phyloP scores from a whole-genome alignment of 1,139 yeast species.

The Saccharomycopsis crataegensis region DNA sequence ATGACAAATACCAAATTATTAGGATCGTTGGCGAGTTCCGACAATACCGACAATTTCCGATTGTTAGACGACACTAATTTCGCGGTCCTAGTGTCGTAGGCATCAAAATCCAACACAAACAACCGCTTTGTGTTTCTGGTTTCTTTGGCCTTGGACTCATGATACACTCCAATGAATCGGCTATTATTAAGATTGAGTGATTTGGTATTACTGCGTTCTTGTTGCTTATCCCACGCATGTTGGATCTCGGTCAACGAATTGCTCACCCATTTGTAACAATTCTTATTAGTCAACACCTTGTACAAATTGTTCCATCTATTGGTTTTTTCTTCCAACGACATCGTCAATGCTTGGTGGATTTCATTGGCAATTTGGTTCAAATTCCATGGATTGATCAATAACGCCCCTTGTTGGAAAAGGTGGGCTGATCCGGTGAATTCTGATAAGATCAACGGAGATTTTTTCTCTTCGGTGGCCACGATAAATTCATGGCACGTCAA shows the following conservation, averaged over 20 bases:
- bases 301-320: conserved; percentile 57
- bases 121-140: conserved; percentile 34
- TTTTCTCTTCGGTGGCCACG: conserved; percentile 61
- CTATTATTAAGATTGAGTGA: conserved; percentile 33
- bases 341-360: conserved; percentile 54
- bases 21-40: conserved; percentile 44
- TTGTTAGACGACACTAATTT: conserved; percentile 11
- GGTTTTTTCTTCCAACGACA: conserved; percentile 51
- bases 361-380: conserved; percentile 53
- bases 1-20: conserved; percentile 64
- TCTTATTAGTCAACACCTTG: conserved; percentile 53
- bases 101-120: conserved; percentile 48
- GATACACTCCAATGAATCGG: conserved; percentile 31
- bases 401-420: conserved; percentile 62
- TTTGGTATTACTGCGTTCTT: conserved; percentile 32
- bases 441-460: conserved; percentile 78
- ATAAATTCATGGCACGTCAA: conserved; percentile 92
- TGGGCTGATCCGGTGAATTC: conserved; percentile 95
- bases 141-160: conserved; percentile 26
- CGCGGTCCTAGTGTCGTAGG: conserved; percentile 22
- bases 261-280: conserved; percentile 69
- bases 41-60: conserved; percentile 30
- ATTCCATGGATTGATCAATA: conserved; percentile 91
- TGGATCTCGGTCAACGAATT: conserved; percentile 48
- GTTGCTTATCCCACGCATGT: conserved; percentile 56